phyloP scores from a whole-genome alignment of 768 basidiomycete genomes.

The Lyophyllum shimeji region DNA sequence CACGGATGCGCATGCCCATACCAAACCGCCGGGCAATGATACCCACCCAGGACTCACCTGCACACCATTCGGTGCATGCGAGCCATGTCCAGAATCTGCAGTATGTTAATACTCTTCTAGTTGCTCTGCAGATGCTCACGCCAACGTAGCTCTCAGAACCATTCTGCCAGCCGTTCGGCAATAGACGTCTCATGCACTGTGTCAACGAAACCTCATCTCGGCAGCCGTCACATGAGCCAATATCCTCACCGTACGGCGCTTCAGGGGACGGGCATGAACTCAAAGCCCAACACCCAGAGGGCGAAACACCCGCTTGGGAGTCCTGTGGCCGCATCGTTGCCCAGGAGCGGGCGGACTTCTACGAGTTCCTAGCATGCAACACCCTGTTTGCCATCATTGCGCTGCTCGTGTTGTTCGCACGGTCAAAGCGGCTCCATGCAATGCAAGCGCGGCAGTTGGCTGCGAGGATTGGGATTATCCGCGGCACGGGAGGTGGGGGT shows the following conservation, averaged over 20 bases:
- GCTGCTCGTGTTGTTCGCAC: conserved; percentile 61
- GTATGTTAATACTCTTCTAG: conserved; percentile 38
- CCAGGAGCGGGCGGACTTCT: conserved; percentile 83
- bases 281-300: conserved; percentile 27
- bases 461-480: conserved; percentile 77
- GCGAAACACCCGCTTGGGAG: conserved; percentile 85
- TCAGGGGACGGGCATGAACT: conserved; percentile 20
- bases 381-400: conserved; percentile 67
- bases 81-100: conserved; percentile 61
- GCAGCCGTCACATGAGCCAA: conserved; percentile 19
- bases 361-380: conserved; percentile 89
- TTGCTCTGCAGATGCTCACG: conserved; percentile 1
- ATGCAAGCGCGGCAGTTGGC: conserved; percentile 82
- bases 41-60: conserved; percentile 39
- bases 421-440: conserved; percentile 67
- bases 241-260: conserved; percentile 8
- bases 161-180: conserved; percentile 95
- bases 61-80: conserved; percentile 56
- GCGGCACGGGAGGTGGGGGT: conserved; percentile 31
- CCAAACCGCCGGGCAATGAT: conserved; percentile 22
- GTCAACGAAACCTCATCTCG: conserved; percentile 35
- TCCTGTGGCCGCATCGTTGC: conserved; percentile 85
- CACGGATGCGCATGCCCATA: conserved; percentile 11
- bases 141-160: conserved; percentile 72
- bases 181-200: conserved; percentile 88